These are phyloP conservation scores for Cydonia oblonga DNA, from an alignment of 331 rosid species.

Conservation along the genomic window DNA sequence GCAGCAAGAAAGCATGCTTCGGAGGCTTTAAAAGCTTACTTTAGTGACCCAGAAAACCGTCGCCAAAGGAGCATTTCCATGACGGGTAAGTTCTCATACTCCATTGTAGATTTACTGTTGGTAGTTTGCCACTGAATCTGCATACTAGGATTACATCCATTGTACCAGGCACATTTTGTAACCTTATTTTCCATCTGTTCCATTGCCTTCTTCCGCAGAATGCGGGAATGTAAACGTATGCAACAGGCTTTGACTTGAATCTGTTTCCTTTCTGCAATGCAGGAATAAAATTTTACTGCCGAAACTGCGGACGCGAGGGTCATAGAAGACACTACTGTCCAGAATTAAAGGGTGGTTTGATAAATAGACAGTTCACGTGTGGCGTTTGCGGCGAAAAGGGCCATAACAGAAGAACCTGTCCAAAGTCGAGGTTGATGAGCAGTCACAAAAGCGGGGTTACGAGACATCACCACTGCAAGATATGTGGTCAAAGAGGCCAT, in stretches of 20 bases:
- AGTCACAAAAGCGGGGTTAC: conserved; percentile 11
- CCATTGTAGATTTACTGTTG: background rate
- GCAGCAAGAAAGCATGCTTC: conserved; percentile 77
- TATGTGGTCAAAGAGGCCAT: conserved; percentile 63
- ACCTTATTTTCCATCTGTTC: too few relatives aligned
- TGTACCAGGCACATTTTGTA: background rate
- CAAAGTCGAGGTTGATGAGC: conserved; percentile 25
- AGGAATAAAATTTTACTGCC: conserved; percentile 81
- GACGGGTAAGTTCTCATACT: conserved; percentile 45
- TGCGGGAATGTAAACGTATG: background rate
- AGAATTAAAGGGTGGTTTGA: conserved; percentile 44
- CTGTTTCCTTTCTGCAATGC: conserved; percentile 9
- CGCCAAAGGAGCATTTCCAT: conserved; percentile 74
- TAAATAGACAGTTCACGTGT: conserved; percentile 37
- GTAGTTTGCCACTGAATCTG: background rate
- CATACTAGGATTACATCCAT: background rate
- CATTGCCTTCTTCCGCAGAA: background rate
- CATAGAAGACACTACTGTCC: conserved; percentile 87
- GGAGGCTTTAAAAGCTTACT: conserved; percentile 63
- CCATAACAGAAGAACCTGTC: conserved; percentile 78
- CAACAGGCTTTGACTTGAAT: background rate
- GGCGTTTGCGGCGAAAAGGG: conserved; percentile 64
- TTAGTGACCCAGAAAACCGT: conserved; percentile 86
- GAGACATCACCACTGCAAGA: conserved; percentile 38
- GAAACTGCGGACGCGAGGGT: conserved; percentile 85